Conservation (phyloP, 2,329 filamentous ascomycete species). For the Calonectria pseudoturangicola region DNA sequence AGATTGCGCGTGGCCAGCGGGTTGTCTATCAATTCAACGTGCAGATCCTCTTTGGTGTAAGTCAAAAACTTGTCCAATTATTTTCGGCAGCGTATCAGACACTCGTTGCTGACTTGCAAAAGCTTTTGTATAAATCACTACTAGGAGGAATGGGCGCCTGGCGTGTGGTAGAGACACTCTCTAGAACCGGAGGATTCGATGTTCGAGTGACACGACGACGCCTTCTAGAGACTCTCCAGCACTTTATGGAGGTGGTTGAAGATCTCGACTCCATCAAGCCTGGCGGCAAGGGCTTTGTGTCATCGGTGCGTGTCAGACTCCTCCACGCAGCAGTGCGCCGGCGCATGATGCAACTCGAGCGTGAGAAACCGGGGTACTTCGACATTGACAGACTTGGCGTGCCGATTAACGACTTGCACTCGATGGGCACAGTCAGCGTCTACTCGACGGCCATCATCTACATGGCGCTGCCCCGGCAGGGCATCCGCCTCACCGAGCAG, state of each 20-base stretch:
- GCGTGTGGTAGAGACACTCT: conserved; percentile 83
- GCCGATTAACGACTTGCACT: conserved; percentile 85
- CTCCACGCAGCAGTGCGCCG: conserved; percentile 79
- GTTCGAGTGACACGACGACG: conserved; percentile 79
- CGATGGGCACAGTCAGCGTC: conserved; percentile 81
- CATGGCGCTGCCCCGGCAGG: conserved; percentile 82
- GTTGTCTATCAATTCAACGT: conserved; percentile 86
- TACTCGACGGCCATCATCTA: conserved; percentile 83
- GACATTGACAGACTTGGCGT: conserved; percentile 74
- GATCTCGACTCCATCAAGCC: conserved; percentile 80
- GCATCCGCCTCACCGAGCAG: conserved; percentile 76
- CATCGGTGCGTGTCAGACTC: conserved; percentile 78
- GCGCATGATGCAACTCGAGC: conserved; percentile 75
- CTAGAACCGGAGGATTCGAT: conserved; percentile 84
- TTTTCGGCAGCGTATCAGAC: not conserved
- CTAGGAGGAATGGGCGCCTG: conserved; percentile 84
- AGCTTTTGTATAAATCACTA: conserved; percentile 78
- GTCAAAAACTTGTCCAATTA: conserved; percentile 36
- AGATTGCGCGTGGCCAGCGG: conserved; percentile 83
- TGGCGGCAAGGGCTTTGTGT: conserved; percentile 75
- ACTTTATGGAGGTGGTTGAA: conserved; percentile 82
- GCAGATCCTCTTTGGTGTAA: conserved; percentile 75
- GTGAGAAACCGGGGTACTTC: conserved; percentile 75
- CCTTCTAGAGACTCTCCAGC: conserved; percentile 82
- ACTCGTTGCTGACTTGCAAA: conserved; percentile 35